Evolutionary conservation across 148 eudicot species (phyloP).

Genomic region (Polygonum maritimum): DNA sequence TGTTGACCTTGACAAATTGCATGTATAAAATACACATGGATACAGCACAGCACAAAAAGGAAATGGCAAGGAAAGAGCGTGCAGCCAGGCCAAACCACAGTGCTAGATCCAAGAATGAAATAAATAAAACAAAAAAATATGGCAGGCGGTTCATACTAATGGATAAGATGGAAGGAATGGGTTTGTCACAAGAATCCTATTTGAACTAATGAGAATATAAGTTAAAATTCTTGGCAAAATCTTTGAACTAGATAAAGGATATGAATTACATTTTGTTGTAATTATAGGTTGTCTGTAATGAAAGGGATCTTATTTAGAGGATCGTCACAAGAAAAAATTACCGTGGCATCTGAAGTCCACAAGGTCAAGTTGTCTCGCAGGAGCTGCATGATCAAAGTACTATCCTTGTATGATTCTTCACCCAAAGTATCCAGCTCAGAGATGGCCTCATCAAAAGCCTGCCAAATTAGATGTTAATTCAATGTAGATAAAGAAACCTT

Average conservation of each 20-base stretch:
- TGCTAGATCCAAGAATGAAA: not conserved
- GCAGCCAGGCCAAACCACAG: not conserved
- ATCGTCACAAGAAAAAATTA: constrained; percentile 7
- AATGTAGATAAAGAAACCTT: not conserved
- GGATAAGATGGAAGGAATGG: not conserved
- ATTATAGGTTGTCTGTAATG: not conserved
- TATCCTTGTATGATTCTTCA: constrained; percentile 72
- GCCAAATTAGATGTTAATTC: not conserved
- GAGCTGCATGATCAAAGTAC: constrained; percentile 72
- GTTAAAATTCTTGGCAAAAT: not conserved
- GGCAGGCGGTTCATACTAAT: no score
- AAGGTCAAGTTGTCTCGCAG: constrained; percentile 62
- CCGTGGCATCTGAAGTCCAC: constrained; percentile 63
- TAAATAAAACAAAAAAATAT: not conserved
- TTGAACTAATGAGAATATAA: not conserved
- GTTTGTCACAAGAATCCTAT: not conserved
- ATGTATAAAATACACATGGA: not conserved
- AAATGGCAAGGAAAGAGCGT: not conserved
- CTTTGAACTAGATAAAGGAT: no score
- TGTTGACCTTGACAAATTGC: not conserved
- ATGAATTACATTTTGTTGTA: no score
- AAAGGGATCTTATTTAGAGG: not conserved
- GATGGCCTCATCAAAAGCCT: constrained; percentile 76
- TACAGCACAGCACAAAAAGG: not conserved
- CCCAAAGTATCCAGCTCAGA: constrained; percentile 65